phyloP scores from a whole-genome alignment of 768 basidiomycete species.

The Termitomyces sp. region DNA sequence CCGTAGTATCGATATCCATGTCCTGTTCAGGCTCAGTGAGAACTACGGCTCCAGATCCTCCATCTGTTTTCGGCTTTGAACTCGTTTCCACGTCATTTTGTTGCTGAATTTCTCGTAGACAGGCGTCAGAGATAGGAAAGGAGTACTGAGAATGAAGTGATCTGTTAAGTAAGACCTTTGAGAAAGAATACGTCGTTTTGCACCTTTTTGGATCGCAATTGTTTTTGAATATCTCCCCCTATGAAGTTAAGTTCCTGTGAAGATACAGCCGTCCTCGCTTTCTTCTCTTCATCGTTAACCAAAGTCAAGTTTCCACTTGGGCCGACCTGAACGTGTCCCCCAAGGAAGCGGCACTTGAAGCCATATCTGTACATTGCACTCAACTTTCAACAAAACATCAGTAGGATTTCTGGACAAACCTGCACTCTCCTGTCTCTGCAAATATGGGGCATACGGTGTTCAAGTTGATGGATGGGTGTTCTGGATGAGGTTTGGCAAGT shows the following conservation, averaged over 20 bases:
- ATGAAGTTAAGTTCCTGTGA: conserved; percentile 70
- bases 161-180: neutral
- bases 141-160: conserved; percentile 45
- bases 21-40: conserved; percentile 39
- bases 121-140: conserved; percentile 58
- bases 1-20: conserved; percentile 17
- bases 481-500: conserved; percentile 23
- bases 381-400: neutral
- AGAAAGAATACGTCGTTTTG: conserved; percentile 2
- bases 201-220: conserved; percentile 69
- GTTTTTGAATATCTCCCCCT: conserved; percentile 51
- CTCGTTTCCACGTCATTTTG: conserved; percentile 26
- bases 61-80: conserved; percentile 17
- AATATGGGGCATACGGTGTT: conserved; percentile 64
- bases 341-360: conserved; percentile 88
- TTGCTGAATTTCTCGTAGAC: conserved; percentile 49
- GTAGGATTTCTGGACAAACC: conserved; percentile 24
- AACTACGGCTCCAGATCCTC: conserved; percentile 23
- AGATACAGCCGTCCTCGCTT: conserved; percentile 40
- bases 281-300: conserved; percentile 55
- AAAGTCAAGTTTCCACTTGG: conserved; percentile 42
- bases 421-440: conserved; percentile 68
- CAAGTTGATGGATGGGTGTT: conserved; percentile 39
- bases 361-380: conserved; percentile 49
- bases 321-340: conserved; percentile 59